Conservation (phyloP, 352 stramenopile genomes). For the Globisporangium yorkense region DNA sequence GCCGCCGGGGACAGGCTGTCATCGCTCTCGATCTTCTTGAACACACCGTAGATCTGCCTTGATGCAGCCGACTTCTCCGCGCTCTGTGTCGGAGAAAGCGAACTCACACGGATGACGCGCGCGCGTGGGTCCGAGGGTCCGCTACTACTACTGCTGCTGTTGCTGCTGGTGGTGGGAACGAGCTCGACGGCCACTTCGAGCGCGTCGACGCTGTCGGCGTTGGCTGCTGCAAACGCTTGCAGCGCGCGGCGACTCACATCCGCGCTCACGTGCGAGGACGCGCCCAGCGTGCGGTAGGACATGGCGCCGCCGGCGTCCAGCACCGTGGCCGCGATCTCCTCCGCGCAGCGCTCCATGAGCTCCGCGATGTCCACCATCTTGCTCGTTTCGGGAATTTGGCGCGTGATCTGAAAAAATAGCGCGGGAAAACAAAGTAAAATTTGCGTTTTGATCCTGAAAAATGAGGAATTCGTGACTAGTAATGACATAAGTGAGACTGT, state of each 20-base stretch:
- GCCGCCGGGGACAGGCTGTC: constrained; percentile 1
- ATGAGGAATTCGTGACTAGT: no score
- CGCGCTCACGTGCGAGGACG: constrained; percentile 21
- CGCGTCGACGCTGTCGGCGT: constrained; percentile 27
- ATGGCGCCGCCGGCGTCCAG: constrained; percentile 48
- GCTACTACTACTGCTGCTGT: not conserved
- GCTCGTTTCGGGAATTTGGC: not conserved
- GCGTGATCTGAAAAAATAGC: constrained; percentile 1
- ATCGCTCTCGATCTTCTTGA: constrained; percentile 16
- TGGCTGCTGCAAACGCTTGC: constrained; percentile 25
- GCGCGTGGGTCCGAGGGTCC: constrained; percentile 32
- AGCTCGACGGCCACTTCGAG: constrained; percentile 35
- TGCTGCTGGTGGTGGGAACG: not conserved
- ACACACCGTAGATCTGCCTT: constrained; percentile 54
- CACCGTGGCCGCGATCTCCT: constrained; percentile 50
- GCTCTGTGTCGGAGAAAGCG: constrained; percentile 1
- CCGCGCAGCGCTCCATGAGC: constrained; percentile 32
- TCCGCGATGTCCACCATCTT: constrained; percentile 1
- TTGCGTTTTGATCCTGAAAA: not conserved
- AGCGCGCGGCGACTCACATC: constrained; percentile 32
- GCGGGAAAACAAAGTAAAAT: not conserved
- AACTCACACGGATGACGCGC: constrained; percentile 32
- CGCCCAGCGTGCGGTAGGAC: constrained; percentile 47
- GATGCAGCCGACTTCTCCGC: constrained; percentile 17
- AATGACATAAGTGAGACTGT: no score